These are phyloP conservation scores for Rachicladosporium sp. DNA, from an alignment of 2,329 filamentous ascomycete genomes.

Conservation along the genomic window DNA sequence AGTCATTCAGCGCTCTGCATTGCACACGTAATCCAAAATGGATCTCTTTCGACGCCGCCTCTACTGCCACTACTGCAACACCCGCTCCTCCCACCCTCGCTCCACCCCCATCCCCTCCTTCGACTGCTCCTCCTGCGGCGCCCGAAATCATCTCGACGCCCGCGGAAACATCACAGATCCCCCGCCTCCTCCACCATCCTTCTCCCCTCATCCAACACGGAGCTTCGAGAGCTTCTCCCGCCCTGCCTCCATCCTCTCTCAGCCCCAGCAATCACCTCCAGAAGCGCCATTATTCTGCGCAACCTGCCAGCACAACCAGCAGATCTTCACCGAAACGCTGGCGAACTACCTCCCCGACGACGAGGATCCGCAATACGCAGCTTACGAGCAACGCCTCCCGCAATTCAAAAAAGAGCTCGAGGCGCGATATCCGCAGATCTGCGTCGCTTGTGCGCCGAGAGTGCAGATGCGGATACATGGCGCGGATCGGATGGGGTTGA, in stretches of 20 bases:
- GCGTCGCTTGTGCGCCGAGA: slow-evolving; percentile 62
- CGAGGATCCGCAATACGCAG: slow-evolving; percentile 54
- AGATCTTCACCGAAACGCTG: slow-evolving; percentile 61
- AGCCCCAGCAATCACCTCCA: slow-evolving; percentile 18
- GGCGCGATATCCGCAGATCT: slow-evolving; percentile 78
- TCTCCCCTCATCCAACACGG: slow-evolving; percentile 7
- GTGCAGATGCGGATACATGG: slow-evolving; percentile 40
- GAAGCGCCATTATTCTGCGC: slow-evolving; percentile 47
- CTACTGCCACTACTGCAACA: slow-evolving; percentile 73
- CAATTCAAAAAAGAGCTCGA: slow-evolving; percentile 63
- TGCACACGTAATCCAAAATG: not conserved
- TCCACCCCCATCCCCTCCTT: slow-evolving; percentile 52
- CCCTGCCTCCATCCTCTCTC: not conserved
- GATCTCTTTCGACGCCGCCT: slow-evolving; percentile 16
- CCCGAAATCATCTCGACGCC: slow-evolving; percentile 82
- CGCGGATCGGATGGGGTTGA: slow-evolving; percentile 43
- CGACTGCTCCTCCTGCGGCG: slow-evolving; percentile 66
- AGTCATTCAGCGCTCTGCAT: too few relatives aligned
- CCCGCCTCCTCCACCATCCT: not conserved
- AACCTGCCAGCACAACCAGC: slow-evolving; percentile 79
- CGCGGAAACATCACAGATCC: slow-evolving; percentile 75
- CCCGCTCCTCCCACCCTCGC: slow-evolving; percentile 48
- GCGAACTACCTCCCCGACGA: slow-evolving; percentile 64
- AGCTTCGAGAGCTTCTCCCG: slow-evolving; percentile 16
- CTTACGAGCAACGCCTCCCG: slow-evolving; percentile 57